Evolutionary conservation across 371 early-diverging fungal species (phyloP).

Genomic region (Mucor circinelloides): DNA sequence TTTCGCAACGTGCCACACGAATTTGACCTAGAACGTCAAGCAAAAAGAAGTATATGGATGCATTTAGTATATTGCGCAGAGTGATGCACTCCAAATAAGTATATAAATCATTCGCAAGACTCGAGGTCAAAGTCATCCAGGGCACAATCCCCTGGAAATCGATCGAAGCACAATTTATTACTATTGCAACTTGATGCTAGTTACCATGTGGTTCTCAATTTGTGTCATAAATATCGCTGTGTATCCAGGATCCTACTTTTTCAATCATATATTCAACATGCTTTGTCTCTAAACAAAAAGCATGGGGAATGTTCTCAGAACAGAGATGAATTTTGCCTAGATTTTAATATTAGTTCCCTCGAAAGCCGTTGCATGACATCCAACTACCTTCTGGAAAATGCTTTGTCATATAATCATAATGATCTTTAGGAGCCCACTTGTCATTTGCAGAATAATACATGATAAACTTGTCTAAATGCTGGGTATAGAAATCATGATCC

Average conservation of each 20-base stretch:
- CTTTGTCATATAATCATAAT: conserved; percentile 68
- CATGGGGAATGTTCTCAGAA: conserved; percentile 71
- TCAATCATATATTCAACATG: conserved; percentile 41
- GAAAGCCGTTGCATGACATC: neutral
- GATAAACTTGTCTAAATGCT: conserved; percentile 66
- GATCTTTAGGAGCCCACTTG: conserved; percentile 76
- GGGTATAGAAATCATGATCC: conserved; percentile 64
- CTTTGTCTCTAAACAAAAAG: conserved; percentile 62
- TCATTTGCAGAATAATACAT: conserved; percentile 82
- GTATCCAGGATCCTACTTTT: conserved; percentile 29
- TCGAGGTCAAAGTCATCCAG: too few relatives aligned
- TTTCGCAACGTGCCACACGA: too few relatives aligned
- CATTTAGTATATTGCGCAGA: too few relatives aligned
- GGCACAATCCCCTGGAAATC: too few relatives aligned
- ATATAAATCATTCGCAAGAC: too few relatives aligned
- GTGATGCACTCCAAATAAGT: too few relatives aligned
- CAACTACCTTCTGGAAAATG: conserved; percentile 64
- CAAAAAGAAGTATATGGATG: too few relatives aligned
- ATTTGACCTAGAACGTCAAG: too few relatives aligned
- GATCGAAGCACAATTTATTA: neutral
- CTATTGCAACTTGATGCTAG: too few relatives aligned
- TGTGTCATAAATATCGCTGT: neutral
- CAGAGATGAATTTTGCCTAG: conserved; percentile 60
- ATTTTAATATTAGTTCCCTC: neutral
- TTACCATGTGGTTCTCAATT: too few relatives aligned